Conservation (phyloP, 202 grass and related monocot species). For the Musa balbisiana region DNA sequence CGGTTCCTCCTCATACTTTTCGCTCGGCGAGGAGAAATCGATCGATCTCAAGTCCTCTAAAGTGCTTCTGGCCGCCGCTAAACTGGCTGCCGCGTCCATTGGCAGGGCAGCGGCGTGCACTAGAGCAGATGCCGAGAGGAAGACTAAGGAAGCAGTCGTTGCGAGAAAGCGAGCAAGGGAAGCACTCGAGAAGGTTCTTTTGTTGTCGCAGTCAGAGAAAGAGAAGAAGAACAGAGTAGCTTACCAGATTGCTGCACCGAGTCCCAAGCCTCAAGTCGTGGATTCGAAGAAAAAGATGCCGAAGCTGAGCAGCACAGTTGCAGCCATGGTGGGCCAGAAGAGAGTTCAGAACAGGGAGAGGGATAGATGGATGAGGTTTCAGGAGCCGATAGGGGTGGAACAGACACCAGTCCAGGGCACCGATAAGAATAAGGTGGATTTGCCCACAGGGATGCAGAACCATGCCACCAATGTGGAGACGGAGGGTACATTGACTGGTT, state of each 20-base stretch:
- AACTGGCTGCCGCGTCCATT: conserved; percentile 49
- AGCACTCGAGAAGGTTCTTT: conserved; percentile 41
- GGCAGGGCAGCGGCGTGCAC: conserved; percentile 37
- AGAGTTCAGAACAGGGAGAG: conserved; percentile 36
- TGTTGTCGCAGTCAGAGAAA: conserved; percentile 35
- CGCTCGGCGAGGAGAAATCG: conserved; percentile 9
- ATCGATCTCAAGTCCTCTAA: conserved; percentile 36
- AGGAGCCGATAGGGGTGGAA: conserved; percentile 22
- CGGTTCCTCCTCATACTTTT: conserved; percentile 1
- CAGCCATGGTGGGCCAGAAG: not conserved
- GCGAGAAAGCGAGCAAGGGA: conserved; percentile 54
- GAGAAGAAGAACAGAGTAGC: conserved; percentile 22
- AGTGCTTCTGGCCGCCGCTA: conserved; percentile 53
- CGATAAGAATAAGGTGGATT: conserved; percentile 17
- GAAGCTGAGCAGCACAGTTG: not conserved
- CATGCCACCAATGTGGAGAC: not conserved
- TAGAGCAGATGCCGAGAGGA: conserved; percentile 45
- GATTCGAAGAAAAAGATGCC: conserved; percentile 15
- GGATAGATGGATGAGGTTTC: conserved; percentile 44
- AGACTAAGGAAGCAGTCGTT: conserved; percentile 47
- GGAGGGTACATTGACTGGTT: not conserved
- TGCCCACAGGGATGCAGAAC: not conserved
- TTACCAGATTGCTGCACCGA: no score
- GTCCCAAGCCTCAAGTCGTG: not conserved
- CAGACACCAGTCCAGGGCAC: not conserved